Conservation (phyloP, 768 basidiomycete genomes). For the Lanmaoa rubissima region DNA sequence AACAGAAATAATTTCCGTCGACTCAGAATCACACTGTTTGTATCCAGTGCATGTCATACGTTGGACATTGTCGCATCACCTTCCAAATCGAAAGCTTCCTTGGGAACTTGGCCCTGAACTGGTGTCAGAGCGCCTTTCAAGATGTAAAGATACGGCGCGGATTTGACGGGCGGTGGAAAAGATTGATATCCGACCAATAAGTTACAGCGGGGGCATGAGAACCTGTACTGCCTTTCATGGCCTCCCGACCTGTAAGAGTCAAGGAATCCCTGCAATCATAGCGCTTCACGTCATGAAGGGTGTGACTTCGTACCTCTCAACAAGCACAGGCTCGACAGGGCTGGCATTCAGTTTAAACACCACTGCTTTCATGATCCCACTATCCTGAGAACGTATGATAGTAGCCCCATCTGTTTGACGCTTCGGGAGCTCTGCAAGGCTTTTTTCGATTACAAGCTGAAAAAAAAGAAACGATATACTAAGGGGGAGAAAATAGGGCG, state of each 20-base stretch:
- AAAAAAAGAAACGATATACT: neutral
- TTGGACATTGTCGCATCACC: neutral
- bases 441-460: conserved; percentile 82
- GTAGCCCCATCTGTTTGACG: conserved; percentile 78
- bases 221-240: conserved; percentile 74
- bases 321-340: conserved; percentile 62
- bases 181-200: conserved; percentile 68
- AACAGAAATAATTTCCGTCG: neutral
- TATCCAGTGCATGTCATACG: conserved; percentile 1
- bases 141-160: conserved; percentile 77
- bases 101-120: conserved; percentile 81
- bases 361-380: conserved; percentile 51
- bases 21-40: neutral
- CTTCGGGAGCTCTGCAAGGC: conserved; percentile 61
- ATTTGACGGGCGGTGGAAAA: conserved; percentile 71
- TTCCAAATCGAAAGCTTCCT: conserved; percentile 75
- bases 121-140: conserved; percentile 82
- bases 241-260: conserved; percentile 50
- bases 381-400: conserved; percentile 75
- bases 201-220: conserved; percentile 51
- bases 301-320: conserved; percentile 63
- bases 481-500: conserved; percentile 1
- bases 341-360: conserved; percentile 88
- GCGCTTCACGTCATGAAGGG: conserved; percentile 10
- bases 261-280: conserved; percentile 17